These are phyloP conservation scores for Claviceps purpurea DNA, from an alignment of 2,329 filamentous ascomycete species.

Conservation along the genomic window DNA sequence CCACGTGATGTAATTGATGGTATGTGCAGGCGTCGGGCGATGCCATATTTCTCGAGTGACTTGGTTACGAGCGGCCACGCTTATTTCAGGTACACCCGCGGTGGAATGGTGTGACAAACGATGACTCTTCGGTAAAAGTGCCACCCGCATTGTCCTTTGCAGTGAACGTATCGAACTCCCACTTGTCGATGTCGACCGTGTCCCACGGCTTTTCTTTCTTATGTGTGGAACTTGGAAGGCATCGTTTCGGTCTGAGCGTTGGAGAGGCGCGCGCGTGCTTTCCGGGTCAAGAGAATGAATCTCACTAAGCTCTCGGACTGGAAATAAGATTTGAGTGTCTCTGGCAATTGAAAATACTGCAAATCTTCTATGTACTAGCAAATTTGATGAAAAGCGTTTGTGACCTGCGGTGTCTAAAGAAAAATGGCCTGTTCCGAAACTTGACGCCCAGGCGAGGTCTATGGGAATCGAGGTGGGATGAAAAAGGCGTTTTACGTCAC, in stretches of 20 bases:
- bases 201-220: conserved; percentile 90
- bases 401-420: not conserved
- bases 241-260: conserved; percentile 29
- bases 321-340: not conserved
- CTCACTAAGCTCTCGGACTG: not conserved
- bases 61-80: conserved; percentile 86
- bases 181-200: conserved; percentile 93
- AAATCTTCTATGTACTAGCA: no score
- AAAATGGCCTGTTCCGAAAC: not conserved
- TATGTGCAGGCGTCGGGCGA: conserved; percentile 71
- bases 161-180: conserved; percentile 81
- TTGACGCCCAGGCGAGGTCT: conserved; percentile 15
- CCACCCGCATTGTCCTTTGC: conserved; percentile 74
- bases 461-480: conserved; percentile 37
- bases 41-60: conserved; percentile 72
- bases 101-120: conserved; percentile 79
- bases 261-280: not conserved
- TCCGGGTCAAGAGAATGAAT: not conserved
- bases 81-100: conserved; percentile 81
- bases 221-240: conserved; percentile 83
- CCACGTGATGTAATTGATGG: no score
- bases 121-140: conserved; percentile 84
- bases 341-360: not conserved
- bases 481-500: not conserved
- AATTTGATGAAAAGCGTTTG: not conserved